Evolutionary conservation across 73 alveolate species (phyloP).

Genomic region (Tetrahymena malaccensis): DNA sequence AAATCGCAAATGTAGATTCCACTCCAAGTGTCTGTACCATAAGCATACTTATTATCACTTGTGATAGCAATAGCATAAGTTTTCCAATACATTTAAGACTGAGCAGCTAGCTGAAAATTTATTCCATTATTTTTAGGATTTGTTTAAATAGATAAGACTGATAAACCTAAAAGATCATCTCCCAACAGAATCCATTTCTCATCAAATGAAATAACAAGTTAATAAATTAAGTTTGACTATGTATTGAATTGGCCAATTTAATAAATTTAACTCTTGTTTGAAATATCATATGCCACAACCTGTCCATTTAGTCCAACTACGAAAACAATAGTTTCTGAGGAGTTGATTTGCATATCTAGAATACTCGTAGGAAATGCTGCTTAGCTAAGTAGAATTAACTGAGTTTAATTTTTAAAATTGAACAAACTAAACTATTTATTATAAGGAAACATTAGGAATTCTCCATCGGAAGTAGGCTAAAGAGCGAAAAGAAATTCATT

Average conservation of each 20-base stretch:
- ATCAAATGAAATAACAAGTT: not conserved
- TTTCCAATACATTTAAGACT: not conserved
- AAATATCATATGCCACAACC: not conserved
- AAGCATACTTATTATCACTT: not conserved
- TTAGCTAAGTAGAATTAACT: not conserved
- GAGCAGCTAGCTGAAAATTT: not conserved
- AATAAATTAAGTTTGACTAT: not conserved
- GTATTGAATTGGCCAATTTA: not conserved
- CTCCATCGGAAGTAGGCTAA: not conserved
- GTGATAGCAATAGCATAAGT: not conserved
- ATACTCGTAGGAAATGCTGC: not conserved
- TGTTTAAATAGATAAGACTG: not conserved
- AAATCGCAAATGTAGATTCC: not conserved
- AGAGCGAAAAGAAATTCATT: not conserved
- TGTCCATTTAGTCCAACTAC: not conserved
- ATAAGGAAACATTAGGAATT: not conserved
- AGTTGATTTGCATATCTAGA: not conserved
- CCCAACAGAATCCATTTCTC: not conserved
- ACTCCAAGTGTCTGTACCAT: not conserved
- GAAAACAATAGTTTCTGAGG: not conserved
- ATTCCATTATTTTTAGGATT: not conserved
- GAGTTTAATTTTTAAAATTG: not conserved
- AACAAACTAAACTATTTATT: not conserved
- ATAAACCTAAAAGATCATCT: not conserved
- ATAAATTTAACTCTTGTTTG: not conserved